Evolutionary conservation across 768 basidiomycete species (phyloP).

Genomic region (Coprinellus micaceus): DNA sequence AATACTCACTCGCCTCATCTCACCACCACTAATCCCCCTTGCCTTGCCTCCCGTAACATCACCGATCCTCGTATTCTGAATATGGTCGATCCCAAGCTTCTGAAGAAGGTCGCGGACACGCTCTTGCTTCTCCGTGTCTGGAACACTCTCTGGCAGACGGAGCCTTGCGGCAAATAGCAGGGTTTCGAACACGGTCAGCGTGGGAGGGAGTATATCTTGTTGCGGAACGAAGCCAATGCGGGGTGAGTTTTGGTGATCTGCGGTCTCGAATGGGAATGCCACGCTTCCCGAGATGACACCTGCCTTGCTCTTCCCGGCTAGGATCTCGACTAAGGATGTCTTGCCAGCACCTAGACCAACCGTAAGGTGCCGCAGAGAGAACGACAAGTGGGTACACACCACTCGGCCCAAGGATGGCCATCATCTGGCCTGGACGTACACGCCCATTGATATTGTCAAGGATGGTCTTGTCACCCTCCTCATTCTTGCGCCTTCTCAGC

Average conservation of each 20-base stretch:
- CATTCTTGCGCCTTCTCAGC: slow-evolving; percentile 14
- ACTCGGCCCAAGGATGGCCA: slow-evolving; percentile 90
- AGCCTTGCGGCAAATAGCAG: slow-evolving; percentile 83
- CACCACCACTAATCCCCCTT: slow-evolving; percentile 87
- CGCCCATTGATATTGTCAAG: slow-evolving; percentile 67
- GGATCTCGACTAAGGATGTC: slow-evolving; percentile 86
- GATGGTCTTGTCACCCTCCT: slow-evolving; percentile 54
- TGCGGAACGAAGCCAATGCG: slow-evolving; percentile 86
- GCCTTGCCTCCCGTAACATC: slow-evolving; percentile 61
- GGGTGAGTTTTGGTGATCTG: slow-evolving; percentile 29
- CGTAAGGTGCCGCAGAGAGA: slow-evolving; percentile 1
- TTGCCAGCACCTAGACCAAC: slow-evolving; percentile 68
- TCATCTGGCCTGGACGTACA: slow-evolving; percentile 78
- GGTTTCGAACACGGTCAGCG: slow-evolving; percentile 77
- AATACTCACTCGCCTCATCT: slow-evolving; percentile 87
- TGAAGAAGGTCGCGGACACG: slow-evolving; percentile 69
- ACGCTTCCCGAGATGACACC: slow-evolving; percentile 68
- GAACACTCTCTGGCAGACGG: slow-evolving; percentile 72
- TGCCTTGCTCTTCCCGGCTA: slow-evolving; percentile 79
- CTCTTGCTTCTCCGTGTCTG: slow-evolving; percentile 55
- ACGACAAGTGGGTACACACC: slow-evolving; percentile 40
- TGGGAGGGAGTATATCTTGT: slow-evolving; percentile 76
- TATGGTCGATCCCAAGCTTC: slow-evolving; percentile 70
- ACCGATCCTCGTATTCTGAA: slow-evolving; percentile 71
- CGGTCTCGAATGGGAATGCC: slow-evolving; percentile 40